Conservation (phyloP, 352 stramenopile species). For the Nothophytophthora sp. region DNA sequence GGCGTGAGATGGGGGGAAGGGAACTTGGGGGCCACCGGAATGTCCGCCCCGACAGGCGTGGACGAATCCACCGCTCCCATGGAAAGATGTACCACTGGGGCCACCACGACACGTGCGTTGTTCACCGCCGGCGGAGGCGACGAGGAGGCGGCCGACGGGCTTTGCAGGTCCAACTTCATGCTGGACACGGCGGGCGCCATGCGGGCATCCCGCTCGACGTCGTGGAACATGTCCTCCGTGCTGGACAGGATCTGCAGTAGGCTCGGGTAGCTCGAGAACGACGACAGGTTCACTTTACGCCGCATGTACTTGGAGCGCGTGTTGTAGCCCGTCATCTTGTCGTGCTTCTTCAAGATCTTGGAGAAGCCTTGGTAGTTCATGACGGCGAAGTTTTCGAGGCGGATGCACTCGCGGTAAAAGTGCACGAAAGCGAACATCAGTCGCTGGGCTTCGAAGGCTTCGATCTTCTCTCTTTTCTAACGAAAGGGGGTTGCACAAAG, state of each 20-base stretch:
- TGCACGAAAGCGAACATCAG: slow-evolving; percentile 86
- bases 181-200: slow-evolving; percentile 52
- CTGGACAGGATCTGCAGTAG: slow-evolving; percentile 76
- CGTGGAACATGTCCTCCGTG: slow-evolving; percentile 81
- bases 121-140: too few relatives aligned
- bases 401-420: slow-evolving; percentile 81
- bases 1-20: slow-evolving; percentile 45
- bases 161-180: slow-evolving; percentile 46
- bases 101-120: slow-evolving; percentile 11
- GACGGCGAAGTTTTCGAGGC: slow-evolving; percentile 82
- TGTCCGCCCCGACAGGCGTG: slow-evolving; percentile 23
- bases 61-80: slow-evolving; percentile 17
- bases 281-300: slow-evolving; percentile 76
- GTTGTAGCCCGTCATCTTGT: slow-evolving; percentile 87
- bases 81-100: slow-evolving; percentile 21
- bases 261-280: slow-evolving; percentile 76
- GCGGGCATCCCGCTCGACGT: slow-evolving; percentile 60
- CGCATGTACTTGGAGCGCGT: slow-evolving; percentile 87
- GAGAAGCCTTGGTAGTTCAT: slow-evolving; percentile 89
- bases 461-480: slow-evolving; percentile 45
- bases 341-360: slow-evolving; percentile 88
- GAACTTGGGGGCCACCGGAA: slow-evolving; percentile 24
- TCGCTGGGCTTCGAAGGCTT: slow-evolving; percentile 57
- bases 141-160: background rate
- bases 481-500: too few relatives aligned